A percentile compares a stretch with the other conserved stretches of the same genome.
phyloP scores from a whole-genome alignment of 2,329 filamentous ascomycete species.

The Juglanconis juglandina region DNA sequence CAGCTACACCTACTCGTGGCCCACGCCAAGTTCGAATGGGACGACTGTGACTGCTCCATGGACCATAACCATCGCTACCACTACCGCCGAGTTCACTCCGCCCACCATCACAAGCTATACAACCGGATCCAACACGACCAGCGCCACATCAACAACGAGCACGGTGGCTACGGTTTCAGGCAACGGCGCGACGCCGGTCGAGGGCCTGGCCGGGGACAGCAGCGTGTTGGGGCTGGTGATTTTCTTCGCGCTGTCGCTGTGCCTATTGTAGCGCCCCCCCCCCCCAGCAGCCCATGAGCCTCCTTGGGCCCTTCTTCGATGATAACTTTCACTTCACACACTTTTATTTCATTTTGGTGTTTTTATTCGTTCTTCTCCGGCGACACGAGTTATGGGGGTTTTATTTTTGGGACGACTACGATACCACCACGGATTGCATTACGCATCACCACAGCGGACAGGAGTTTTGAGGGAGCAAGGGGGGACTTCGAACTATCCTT shows the following conservation, averaged over 20 bases:
- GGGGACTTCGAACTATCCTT: constrained; percentile 1
- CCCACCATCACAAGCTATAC: not conserved
- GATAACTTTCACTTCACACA: not conserved
- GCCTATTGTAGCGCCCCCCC: constrained; percentile 5
- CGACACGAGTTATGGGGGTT: not conserved
- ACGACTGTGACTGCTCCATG: not conserved
- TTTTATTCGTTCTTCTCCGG: not conserved
- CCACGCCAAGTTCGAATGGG: not conserved
- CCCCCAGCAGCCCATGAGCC: too few relatives aligned
- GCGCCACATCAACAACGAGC: not conserved
- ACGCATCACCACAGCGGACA: constrained; percentile 1
- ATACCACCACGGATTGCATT: constrained; percentile 9
- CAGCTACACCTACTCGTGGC: not conserved
- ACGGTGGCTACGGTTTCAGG: not conserved
- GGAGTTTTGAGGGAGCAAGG: not conserved
- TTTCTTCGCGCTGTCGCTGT: constrained; percentile 18
- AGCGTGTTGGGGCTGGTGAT: constrained; percentile 19
- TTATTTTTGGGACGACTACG: not conserved
- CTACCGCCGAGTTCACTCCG: not conserved
- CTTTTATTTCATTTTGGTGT: not conserved
- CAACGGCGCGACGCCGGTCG: constrained; percentile 1
- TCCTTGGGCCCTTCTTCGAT: not conserved
- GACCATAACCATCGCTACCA: too few relatives aligned
- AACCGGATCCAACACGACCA: not conserved
- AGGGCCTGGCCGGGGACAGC: constrained; percentile 15